These are phyloP conservation scores for Camelina neglecta DNA, from an alignment of 345 rosid genomes.

Conservation along the genomic window DNA sequence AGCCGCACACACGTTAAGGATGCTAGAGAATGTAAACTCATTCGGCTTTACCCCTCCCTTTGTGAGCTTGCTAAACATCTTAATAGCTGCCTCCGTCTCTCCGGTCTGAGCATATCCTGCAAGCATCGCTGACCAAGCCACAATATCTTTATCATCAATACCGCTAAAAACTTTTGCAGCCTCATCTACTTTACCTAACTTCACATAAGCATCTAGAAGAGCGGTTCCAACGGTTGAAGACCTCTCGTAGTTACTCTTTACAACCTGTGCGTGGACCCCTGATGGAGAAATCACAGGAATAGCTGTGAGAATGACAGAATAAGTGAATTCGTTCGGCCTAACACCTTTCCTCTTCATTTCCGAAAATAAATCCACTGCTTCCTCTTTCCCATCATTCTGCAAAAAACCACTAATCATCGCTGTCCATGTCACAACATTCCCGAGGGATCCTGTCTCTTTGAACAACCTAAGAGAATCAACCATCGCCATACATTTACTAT, in stretches of 20 bases:
- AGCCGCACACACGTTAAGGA: constrained; percentile 74
- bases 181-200: constrained; percentile 57
- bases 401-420: constrained; percentile 78
- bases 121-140: constrained; percentile 94
- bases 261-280: constrained; percentile 70
- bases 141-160: constrained; percentile 72
- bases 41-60: constrained; percentile 65
- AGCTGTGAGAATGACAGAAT: constrained; percentile 74
- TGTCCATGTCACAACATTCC: constrained; percentile 77
- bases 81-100: constrained; percentile 69
- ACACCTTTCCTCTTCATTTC: constrained; percentile 69
- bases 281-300: constrained; percentile 59
- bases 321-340: constrained; percentile 78
- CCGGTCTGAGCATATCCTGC: constrained; percentile 77
- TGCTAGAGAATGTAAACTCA: constrained; percentile 80
- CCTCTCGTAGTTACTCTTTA: constrained; percentile 66
- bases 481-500: constrained; percentile 65
- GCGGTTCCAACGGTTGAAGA: constrained; percentile 76
- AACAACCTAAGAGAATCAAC: constrained; percentile 61
- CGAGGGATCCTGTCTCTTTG: constrained; percentile 46
- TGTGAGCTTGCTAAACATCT: constrained; percentile 54
- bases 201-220: constrained; percentile 80
- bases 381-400: constrained; percentile 60
- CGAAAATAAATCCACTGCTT: constrained; percentile 59
- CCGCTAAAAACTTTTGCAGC: constrained; percentile 62